These are phyloP conservation scores for Paracorniculantispora psalliotae DNA, from an alignment of 2,329 filamentous ascomycete species.

Conservation along the genomic window DNA sequence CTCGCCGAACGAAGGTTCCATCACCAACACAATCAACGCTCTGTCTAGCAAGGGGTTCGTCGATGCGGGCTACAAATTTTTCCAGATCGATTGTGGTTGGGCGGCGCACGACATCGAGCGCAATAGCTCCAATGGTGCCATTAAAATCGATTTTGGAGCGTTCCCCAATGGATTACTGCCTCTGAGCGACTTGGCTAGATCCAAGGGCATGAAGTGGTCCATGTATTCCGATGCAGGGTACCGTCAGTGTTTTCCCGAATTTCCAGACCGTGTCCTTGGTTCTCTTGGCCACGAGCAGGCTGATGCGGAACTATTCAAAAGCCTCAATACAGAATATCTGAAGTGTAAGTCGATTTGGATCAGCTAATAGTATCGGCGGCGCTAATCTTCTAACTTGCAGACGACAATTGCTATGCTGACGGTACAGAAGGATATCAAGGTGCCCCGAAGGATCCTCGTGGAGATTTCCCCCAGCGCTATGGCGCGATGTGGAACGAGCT, in stretches of 20 bases:
- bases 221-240: background rate
- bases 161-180: background rate
- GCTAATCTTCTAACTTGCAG: background rate
- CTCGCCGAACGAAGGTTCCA: background rate
- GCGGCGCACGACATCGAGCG: background rate
- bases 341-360: background rate
- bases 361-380: background rate
- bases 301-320: background rate
- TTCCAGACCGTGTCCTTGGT: background rate
- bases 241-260: background rate
- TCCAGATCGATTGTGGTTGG: background rate
- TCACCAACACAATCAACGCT: background rate
- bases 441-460: background rate
- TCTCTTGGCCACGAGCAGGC: background rate
- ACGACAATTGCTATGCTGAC: background rate
- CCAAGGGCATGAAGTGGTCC: background rate
- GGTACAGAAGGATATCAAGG: background rate
- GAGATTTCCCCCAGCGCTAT: background rate
- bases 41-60: background rate
- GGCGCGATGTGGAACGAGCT: background rate
- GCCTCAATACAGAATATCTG: background rate
- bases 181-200: background rate
- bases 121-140: background rate
- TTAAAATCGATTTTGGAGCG: background rate
- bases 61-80: background rate